Conservation (phyloP, 2,329 filamentous ascomycete genomes). For the Gliomastix tumulicola region DNA sequence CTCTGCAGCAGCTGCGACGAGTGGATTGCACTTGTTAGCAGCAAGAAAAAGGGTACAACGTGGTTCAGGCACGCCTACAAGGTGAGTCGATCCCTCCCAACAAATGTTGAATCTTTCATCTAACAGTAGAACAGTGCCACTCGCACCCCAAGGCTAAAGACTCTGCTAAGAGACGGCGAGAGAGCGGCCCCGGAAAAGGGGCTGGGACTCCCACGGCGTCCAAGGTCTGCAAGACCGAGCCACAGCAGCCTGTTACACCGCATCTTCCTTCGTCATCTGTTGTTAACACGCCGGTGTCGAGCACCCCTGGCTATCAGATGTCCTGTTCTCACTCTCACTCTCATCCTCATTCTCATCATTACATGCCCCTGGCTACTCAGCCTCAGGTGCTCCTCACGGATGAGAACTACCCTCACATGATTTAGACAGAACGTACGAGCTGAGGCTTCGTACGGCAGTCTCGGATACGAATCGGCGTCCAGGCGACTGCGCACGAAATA, state of each 20-base stretch:
- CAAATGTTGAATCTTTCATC: not conserved
- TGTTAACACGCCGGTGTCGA: constrained; percentile 17
- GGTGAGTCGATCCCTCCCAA: constrained; percentile 35
- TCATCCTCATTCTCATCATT: constrained; percentile 15
- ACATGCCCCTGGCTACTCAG: not conserved
- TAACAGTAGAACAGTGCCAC: constrained; percentile 48
- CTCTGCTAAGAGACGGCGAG: constrained; percentile 59
- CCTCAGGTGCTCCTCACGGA: not conserved
- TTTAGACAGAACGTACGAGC: too few relatives aligned
- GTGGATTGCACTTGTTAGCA: constrained; percentile 76
- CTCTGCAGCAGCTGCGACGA: constrained; percentile 72
- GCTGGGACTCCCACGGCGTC: constrained; percentile 9
- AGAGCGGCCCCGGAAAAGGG: constrained; percentile 45
- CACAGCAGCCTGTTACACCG: constrained; percentile 27
- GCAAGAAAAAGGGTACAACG: constrained; percentile 87
- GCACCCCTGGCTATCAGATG: constrained; percentile 13
- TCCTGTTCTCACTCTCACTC: constrained; percentile 16
- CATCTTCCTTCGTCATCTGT: constrained; percentile 26
- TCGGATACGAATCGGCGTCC: too few relatives aligned
- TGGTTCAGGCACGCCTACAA: constrained; percentile 91
- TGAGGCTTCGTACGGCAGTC: too few relatives aligned
- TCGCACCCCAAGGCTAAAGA: constrained; percentile 67
- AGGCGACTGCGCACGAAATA: too few relatives aligned
- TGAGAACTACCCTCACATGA: constrained; percentile 1
- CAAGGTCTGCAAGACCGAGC: constrained; percentile 4